Evolutionary conservation across 2,329 filamentous ascomycete genomes (phyloP), one percentile per base, ranked within the genome.

Genomic region (Aspergillus neoniger): DNA sequence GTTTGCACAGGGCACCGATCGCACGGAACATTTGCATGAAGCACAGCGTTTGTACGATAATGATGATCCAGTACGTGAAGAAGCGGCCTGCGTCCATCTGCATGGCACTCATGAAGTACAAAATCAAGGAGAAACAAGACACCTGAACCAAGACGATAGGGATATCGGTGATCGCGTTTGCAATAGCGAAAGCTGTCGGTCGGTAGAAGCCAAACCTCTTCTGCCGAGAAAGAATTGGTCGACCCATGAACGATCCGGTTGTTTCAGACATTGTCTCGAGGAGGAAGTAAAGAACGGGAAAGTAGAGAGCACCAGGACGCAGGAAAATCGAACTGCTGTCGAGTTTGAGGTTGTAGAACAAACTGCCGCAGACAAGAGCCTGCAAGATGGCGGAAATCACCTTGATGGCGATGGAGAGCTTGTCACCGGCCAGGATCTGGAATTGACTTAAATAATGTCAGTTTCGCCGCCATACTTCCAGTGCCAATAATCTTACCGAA

Each of bases 141-240:
- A 86, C 82, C 61, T 86, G 83, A 2, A 86, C 69, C 7, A 86
- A 70, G 0, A 86, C 80, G 3, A 87, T 73, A 0, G 85, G 85
- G 0, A 86, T 70, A 63, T 88, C 83, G 14, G 82, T 79, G 8
- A 85, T 79, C 0, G 81, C 83, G 56, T 85, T 82, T 3, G 83
- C 83, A 38, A 86, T 79, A 17, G 83, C 83, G 50, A 83, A 85
- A 2, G 85, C 85, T 0, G 83, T 79, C 0, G 85, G 85, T 12
- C 82, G 83, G 63, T 89, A 89, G 72, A 89, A 89, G 0, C 85
- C 85, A 65, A 89, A 90, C 6, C 82, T 83, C 68, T 89, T 88
- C 71, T 90, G 87, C 67, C 89, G 89, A 17, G 88, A 78, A 19
- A 90, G 74, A 63, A 90, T 89, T 0, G 87, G 86, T 53, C 87